Conservation (phyloP, 1,139 yeast genomes). For the Suhomyces panamericanus region DNA sequence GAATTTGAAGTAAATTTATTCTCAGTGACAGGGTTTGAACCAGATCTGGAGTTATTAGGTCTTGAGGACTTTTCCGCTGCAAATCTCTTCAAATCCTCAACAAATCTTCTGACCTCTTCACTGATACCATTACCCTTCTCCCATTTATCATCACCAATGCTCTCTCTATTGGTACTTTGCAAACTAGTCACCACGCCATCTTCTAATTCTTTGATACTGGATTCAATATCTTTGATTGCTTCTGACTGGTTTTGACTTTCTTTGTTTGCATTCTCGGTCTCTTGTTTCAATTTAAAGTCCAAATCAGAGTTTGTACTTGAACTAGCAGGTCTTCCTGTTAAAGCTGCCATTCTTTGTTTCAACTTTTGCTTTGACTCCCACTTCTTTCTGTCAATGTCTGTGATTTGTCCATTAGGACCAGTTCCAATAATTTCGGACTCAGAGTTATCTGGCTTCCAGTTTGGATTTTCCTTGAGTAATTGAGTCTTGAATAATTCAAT, state of each 20-base stretch:
- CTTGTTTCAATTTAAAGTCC: conserved; percentile 58
- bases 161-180: conserved; percentile 44
- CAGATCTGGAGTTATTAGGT: neutral
- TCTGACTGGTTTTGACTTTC: conserved; percentile 58
- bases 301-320: conserved; percentile 46
- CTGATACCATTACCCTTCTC: conserved; percentile 81
- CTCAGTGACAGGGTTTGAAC: neutral
- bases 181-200: conserved; percentile 54
- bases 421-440: conserved; percentile 66
- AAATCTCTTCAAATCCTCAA: conserved; percentile 49
- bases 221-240: conserved; percentile 70
- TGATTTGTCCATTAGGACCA: conserved; percentile 81
- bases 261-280: conserved; percentile 51
- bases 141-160: conserved; percentile 71
- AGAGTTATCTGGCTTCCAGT: conserved; percentile 48
- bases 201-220: conserved; percentile 71
- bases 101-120: conserved; percentile 60
- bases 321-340: conserved; percentile 68
- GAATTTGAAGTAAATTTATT: conserved; percentile 1
- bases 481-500: conserved; percentile 59
- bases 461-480: conserved; percentile 63
- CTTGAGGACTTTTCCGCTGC: neutral
- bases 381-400: conserved; percentile 77
- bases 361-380: conserved; percentile 76
- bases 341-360: conserved; percentile 84